These are phyloP conservation scores for Calocybe gangraenosa DNA, from an alignment of 768 basidiomycete genomes.

Conservation along the genomic window DNA sequence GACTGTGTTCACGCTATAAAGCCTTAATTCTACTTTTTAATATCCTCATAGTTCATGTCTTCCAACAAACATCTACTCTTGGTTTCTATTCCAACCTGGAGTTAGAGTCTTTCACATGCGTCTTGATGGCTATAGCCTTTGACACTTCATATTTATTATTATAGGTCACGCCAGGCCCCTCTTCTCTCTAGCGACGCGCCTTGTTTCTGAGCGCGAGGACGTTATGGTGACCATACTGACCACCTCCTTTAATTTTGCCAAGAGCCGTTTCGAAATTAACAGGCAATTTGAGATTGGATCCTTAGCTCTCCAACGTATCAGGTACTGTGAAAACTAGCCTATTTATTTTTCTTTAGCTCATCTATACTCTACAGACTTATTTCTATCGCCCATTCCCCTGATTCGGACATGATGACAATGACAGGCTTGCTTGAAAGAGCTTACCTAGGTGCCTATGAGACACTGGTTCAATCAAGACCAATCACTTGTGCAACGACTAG, in stretches of 20 bases:
- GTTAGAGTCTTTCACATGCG: neutral
- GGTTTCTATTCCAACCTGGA: conserved; percentile 8
- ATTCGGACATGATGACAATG: conserved; percentile 1
- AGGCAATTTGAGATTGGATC: conserved; percentile 4
- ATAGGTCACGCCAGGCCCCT: conserved; percentile 16
- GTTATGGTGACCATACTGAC: conserved; percentile 10
- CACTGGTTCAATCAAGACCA: conserved; percentile 2
- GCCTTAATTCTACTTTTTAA: no score
- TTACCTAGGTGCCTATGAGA: conserved; percentile 8
- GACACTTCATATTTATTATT: neutral
- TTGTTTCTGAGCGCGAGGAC: conserved; percentile 8
- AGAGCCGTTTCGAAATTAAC: conserved; percentile 4
- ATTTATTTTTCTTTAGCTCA: neutral
- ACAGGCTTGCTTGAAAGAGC: neutral
- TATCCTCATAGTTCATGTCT: no score
- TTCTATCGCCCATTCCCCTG: conserved; percentile 1
- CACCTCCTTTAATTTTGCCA: conserved; percentile 1
- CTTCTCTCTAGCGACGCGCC: conserved; percentile 9
- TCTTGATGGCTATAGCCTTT: neutral
- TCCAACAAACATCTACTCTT: conserved; percentile 1
- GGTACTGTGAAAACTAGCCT: neutral
- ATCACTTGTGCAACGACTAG: conserved; percentile 12
- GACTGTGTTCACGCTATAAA: no score
- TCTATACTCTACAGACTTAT: conserved; percentile 3
- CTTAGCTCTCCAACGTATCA: conserved; percentile 2